These are phyloP conservation scores for Apiospora saccharicola DNA, from an alignment of 2,329 filamentous ascomycete species.

Conservation along the genomic window DNA sequence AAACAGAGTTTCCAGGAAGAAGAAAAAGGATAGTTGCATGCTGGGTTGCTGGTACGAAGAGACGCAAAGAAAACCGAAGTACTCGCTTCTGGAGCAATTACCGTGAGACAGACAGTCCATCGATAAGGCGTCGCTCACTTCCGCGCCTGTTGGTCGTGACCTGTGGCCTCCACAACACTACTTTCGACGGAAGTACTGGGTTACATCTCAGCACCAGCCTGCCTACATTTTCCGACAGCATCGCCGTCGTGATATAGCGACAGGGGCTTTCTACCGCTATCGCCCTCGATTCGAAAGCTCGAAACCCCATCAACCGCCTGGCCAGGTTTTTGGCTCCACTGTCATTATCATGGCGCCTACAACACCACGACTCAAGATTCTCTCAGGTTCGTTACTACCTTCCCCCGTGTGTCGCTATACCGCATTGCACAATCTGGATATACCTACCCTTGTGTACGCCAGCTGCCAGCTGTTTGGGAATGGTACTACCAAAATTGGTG, in stretches of 20 bases:
- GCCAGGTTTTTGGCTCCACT: conserved; percentile 28
- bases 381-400: conserved; percentile 61
- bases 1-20: conserved; percentile 7
- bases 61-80: conserved; percentile 21
- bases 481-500: conserved; percentile 6
- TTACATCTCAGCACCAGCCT: conserved; percentile 22
- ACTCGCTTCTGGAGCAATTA: conserved; percentile 8
- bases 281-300: conserved; percentile 23
- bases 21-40: conserved; percentile 24
- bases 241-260: conserved; percentile 24
- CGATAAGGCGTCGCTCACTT: conserved; percentile 27
- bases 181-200: conserved; percentile 17
- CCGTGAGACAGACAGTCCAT: conserved; percentile 25
- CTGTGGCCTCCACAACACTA: conserved; percentile 24
- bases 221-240: conserved; percentile 5
- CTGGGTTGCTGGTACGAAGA: conserved; percentile 8
- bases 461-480: conserved; percentile 13
- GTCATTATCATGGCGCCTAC: conserved; percentile 64
- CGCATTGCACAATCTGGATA: not conserved
- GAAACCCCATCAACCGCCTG: conserved; percentile 33
- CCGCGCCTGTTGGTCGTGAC: conserved; percentile 26
- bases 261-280: not conserved
- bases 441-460: not conserved
- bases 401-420: conserved; percentile 25
- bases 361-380: conserved; percentile 66